Evolutionary conservation across 805 yeast species (phyloP).

Genomic region (Kodamaea sagamina): DNA sequence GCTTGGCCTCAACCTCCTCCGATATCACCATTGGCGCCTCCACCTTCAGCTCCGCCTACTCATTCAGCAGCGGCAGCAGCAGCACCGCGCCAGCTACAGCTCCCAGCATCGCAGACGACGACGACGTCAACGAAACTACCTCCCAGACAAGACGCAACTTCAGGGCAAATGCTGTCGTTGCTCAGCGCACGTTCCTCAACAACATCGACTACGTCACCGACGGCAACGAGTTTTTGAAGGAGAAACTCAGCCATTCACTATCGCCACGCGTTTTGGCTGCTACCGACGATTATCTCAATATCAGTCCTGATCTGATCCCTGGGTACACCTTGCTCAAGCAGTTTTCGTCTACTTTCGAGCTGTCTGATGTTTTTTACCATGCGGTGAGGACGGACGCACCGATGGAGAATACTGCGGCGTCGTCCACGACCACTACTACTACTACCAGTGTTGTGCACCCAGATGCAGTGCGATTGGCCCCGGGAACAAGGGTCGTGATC

Average conservation of each 20-base stretch:
- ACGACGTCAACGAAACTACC: background rate
- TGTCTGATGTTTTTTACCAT: constrained; percentile 19
- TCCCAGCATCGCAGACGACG: background rate
- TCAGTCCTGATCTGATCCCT: constrained; percentile 20
- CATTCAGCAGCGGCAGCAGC: background rate
- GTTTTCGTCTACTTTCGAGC: constrained; percentile 15
- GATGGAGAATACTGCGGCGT: background rate
- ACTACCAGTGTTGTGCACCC: constrained; percentile 11
- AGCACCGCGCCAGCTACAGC: background rate
- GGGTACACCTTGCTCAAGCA: constrained; percentile 28
- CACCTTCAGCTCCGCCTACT: background rate
- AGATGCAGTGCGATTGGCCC: constrained; percentile 8
- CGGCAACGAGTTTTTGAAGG: constrained; percentile 22
- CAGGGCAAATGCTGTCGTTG: constrained; percentile 14
- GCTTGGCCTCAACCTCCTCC: background rate
- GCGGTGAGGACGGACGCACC: constrained; percentile 19
- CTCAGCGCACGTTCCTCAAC: constrained; percentile 27
- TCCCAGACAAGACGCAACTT: constrained; percentile 7
- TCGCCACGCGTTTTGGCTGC: constrained; percentile 12
- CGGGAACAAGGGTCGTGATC: constrained; percentile 20
- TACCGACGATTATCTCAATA: constrained; percentile 17
- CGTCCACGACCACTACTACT: background rate
- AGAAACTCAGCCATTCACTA: constrained; percentile 8
- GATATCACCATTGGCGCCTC: background rate
- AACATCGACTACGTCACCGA: constrained; percentile 27